Evolutionary conservation across 2,329 filamentous ascomycete species (phyloP).

Genomic region (Neoscytalidium dimidiatum): DNA sequence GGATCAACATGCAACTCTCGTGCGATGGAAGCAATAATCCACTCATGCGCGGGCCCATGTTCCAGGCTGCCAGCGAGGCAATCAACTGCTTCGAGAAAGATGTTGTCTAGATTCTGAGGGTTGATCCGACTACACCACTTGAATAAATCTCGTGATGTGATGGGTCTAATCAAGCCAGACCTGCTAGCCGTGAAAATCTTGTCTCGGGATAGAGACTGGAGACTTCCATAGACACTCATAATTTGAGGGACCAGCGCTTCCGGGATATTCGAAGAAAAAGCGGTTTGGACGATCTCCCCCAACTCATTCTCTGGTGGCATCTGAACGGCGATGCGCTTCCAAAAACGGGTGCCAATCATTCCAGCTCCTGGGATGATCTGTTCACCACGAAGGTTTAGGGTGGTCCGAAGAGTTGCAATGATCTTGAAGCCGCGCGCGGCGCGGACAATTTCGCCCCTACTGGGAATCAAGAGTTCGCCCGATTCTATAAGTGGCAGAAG

Average conservation of each 20-base stretch:
- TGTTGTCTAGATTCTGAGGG: slow-evolving; percentile 71
- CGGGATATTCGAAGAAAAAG: slow-evolving; percentile 2
- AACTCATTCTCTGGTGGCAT: slow-evolving; percentile 71
- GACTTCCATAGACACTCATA: slow-evolving; percentile 57
- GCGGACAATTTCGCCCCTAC: slow-evolving; percentile 79
- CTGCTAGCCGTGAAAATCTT: slow-evolving; percentile 52
- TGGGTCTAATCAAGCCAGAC: slow-evolving; percentile 60
- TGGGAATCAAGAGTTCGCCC: slow-evolving; percentile 87
- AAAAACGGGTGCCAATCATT: slow-evolving; percentile 83
- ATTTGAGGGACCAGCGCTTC: slow-evolving; percentile 56
- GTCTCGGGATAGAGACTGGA: slow-evolving; percentile 43
- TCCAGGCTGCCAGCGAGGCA: slow-evolving; percentile 85
- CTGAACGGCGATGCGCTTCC: slow-evolving; percentile 73
- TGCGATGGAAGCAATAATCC: slow-evolving; percentile 71
- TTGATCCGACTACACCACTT: slow-evolving; percentile 84
- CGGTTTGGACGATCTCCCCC: slow-evolving; percentile 59
- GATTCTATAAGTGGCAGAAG: slow-evolving; percentile 90
- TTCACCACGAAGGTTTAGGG: slow-evolving; percentile 65
- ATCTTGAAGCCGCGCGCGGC: slow-evolving; percentile 86
- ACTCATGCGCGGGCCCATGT: slow-evolving; percentile 60
- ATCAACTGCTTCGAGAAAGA: slow-evolving; percentile 92
- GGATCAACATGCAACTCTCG: slow-evolving; percentile 85
- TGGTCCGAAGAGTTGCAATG: slow-evolving; percentile 84
- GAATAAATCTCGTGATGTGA: slow-evolving; percentile 76
- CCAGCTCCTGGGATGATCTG: slow-evolving; percentile 67